Evolutionary conservation across 2,329 filamentous ascomycete genomes (phyloP).

Genomic region (Colletotrichum nymphaeae): DNA sequence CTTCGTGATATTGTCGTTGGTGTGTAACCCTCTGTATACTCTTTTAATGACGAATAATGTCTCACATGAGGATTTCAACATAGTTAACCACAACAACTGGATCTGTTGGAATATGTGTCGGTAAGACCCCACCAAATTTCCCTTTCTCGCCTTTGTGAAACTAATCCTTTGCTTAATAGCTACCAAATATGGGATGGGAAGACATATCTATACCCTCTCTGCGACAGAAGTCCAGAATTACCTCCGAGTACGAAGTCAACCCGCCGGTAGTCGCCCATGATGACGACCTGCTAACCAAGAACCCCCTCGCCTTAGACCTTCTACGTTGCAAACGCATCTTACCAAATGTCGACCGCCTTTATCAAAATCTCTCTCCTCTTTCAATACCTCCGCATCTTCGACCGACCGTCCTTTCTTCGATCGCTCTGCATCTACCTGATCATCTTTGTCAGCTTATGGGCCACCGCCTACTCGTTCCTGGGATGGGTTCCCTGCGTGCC

Average conservation of each 20-base stretch:
- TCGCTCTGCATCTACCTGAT: slow-evolving; percentile 32
- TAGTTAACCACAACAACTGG: slow-evolving; percentile 17
- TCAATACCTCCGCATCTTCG: slow-evolving; percentile 51
- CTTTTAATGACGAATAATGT: not conserved
- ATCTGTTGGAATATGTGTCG: slow-evolving; percentile 14
- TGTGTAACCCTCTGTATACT: slow-evolving; percentile 37
- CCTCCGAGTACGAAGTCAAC: slow-evolving; percentile 37
- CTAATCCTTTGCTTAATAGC: slow-evolving; percentile 25
- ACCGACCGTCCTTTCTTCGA: slow-evolving; percentile 40
- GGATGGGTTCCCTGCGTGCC: slow-evolving; percentile 47
- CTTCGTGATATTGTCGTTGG: slow-evolving; percentile 47
- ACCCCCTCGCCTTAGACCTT: slow-evolving; percentile 40
- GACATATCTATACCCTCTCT: slow-evolving; percentile 38
- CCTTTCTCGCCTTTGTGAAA: no score
- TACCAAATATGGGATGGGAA: slow-evolving; percentile 41
- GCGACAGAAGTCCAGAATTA: slow-evolving; percentile 35
- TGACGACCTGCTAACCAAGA: not conserved
- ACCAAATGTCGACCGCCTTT: slow-evolving; percentile 46
- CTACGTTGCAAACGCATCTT: slow-evolving; percentile 46
- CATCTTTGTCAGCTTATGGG: slow-evolving; percentile 39
- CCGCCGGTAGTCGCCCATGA: not conserved
- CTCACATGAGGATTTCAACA: not conserved
- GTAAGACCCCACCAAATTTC: not conserved
- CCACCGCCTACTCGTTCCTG: slow-evolving; percentile 38
- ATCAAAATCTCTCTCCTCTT: slow-evolving; percentile 51